phyloP scores from a whole-genome alignment of 2,329 filamentous ascomycete genomes.

The Grosmannia penicillata region DNA sequence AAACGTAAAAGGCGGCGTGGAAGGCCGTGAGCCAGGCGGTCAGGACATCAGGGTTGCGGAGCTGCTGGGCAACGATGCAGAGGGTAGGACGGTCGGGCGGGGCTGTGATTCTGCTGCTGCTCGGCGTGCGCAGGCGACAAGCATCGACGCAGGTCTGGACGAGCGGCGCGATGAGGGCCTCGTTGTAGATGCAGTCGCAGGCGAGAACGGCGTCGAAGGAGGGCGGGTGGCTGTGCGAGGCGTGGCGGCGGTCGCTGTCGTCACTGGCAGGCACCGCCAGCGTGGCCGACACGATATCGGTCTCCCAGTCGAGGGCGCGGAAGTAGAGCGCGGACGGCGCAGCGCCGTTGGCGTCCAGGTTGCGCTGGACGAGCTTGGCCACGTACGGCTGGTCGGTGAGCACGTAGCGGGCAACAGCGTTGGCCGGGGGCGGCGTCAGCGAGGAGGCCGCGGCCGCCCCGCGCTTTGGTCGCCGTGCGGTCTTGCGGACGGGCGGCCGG shows the following conservation, averaged over 20 bases:
- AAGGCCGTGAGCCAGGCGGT: constrained; percentile 66
- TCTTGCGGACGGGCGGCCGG: neutral
- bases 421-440: neutral
- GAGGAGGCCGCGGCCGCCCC: neutral
- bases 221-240: constrained; percentile 17
- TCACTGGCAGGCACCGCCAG: constrained; percentile 12
- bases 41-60: constrained; percentile 74
- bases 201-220: constrained; percentile 61
- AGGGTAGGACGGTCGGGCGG: constrained; percentile 54
- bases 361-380: constrained; percentile 58
- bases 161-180: constrained; percentile 65
- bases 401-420: constrained; percentile 47
- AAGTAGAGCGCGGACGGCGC: constrained; percentile 29
- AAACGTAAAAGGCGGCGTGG: constrained; percentile 50
- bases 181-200: constrained; percentile 94
- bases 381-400: constrained; percentile 87
- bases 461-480: too few species aligned
- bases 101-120: neutral
- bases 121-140: constrained; percentile 40
- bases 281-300: constrained; percentile 32
- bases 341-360: constrained; percentile 48
- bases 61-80: constrained; percentile 77
- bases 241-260: neutral
- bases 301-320: constrained; percentile 70
- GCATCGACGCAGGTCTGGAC: constrained; percentile 68